A percentile compares a stretch with the other conserved stretches of the same genome.
phyloP scores from a whole-genome alignment of 768 basidiomycete species.

The Podaxis pistillaris region DNA sequence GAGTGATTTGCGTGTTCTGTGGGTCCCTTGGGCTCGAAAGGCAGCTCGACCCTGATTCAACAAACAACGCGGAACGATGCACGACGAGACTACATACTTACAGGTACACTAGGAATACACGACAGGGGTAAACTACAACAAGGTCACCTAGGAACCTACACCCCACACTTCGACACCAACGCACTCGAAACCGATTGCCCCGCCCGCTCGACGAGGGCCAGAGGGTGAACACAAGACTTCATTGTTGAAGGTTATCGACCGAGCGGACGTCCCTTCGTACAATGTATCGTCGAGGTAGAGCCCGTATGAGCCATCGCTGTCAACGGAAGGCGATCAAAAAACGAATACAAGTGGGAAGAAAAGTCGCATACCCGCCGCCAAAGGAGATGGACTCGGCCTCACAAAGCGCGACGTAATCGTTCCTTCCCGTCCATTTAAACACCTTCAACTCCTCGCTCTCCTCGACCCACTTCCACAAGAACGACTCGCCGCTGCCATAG shows the following conservation, averaged over 20 bases:
- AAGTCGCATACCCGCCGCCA: constrained; percentile 78
- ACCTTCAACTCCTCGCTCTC: constrained; percentile 48
- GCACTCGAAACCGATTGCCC: constrained; percentile 78
- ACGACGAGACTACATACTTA: not conserved
- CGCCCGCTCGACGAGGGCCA: constrained; percentile 39
- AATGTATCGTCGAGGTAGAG: constrained; percentile 84
- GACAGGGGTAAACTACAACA: not conserved
- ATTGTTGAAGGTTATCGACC: constrained; percentile 86
- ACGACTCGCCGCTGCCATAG: constrained; percentile 92
- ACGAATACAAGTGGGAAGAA: not conserved
- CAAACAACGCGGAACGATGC: not conserved
- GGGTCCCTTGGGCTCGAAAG: no score
- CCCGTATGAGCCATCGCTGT: constrained; percentile 83
- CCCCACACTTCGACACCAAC: constrained; percentile 93
- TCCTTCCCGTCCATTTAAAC: constrained; percentile 84
- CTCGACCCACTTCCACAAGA: constrained; percentile 67
- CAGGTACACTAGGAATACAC: not conserved
- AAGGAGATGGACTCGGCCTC: constrained; percentile 80
- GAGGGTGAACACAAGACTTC: constrained; percentile 65
- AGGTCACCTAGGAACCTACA: constrained; percentile 40
- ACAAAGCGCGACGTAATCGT: constrained; percentile 88
- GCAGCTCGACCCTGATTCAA: no score
- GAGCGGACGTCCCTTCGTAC: constrained; percentile 79
- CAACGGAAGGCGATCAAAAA: constrained; percentile 3
- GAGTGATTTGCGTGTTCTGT: not conserved